phyloP scores from a whole-genome alignment of 2,329 filamentous ascomycete genomes.

The Fusarium avenaceum region DNA sequence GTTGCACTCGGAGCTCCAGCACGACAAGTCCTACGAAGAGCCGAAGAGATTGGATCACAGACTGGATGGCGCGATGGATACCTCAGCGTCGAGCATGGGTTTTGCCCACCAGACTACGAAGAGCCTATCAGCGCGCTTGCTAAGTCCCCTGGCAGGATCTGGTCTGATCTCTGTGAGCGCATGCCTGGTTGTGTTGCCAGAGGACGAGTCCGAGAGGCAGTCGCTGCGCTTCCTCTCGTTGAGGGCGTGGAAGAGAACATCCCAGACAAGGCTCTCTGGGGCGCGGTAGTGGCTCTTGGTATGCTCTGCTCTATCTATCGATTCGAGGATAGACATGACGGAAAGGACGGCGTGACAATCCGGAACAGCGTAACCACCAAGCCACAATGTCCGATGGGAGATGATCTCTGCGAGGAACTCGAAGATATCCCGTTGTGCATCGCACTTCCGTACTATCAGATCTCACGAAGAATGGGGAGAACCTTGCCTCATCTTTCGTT shows the following conservation, averaged over 20 bases:
- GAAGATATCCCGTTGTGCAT: slow-evolving; percentile 63
- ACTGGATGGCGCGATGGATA: slow-evolving; percentile 65
- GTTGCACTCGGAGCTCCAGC: slow-evolving; percentile 67
- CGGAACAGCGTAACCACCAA: slow-evolving; percentile 49
- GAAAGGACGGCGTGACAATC: slow-evolving; percentile 62
- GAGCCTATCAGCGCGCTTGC: slow-evolving; percentile 60
- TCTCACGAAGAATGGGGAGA: slow-evolving; percentile 66
- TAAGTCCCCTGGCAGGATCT: slow-evolving; percentile 66
- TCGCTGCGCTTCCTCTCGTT: slow-evolving; percentile 63
- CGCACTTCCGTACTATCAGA: slow-evolving; percentile 64
- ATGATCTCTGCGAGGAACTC: slow-evolving; percentile 64
- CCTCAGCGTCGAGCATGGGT: slow-evolving; percentile 61
- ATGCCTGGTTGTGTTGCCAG: slow-evolving; percentile 66
- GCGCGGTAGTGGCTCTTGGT: slow-evolving; percentile 64
- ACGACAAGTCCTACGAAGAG: slow-evolving; percentile 66
- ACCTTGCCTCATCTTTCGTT: slow-evolving; percentile 66
- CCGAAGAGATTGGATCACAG: slow-evolving; percentile 64
- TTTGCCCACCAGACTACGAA: slow-evolving; percentile 65
- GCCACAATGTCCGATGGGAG: slow-evolving; percentile 61
- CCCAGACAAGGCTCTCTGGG: slow-evolving; percentile 66
- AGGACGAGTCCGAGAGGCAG: slow-evolving; percentile 64
- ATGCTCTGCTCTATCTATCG: slow-evolving; percentile 68
- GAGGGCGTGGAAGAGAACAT: slow-evolving; percentile 64
- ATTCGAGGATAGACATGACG: slow-evolving; percentile 66
- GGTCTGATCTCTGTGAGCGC: slow-evolving; percentile 66